Evolutionary conservation across 2,329 filamentous ascomycete species (phyloP), one percentile per base, ranked within the genome.

Genomic region (Helotiales sp.): DNA sequence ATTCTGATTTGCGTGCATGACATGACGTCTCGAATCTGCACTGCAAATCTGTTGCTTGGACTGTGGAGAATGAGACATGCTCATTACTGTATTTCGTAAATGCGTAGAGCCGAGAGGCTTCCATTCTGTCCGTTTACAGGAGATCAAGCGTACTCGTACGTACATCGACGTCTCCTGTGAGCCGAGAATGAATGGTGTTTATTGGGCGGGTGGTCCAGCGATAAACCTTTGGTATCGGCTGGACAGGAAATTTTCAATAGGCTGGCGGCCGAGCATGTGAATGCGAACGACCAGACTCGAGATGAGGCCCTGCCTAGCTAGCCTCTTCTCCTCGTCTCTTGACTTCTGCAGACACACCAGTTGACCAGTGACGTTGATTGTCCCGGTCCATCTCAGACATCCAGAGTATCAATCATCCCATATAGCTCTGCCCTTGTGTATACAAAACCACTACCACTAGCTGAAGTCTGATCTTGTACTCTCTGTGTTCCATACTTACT

Each of bases 291-390:
- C 40, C 20, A 57, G 5, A n/a, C n/a, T n/a, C 54, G 15, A 15
- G 20, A 17, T 10, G 28, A 55, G 30, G 54, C 4, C n/a, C 5
- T 37, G 54, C n/a, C n/a, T n/a, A 20, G 8, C 28, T 34, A n/a
- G 40, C 40, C n/a, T 22, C 52, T 8, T 13, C 11, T 34, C n/a
- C n/a, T n/a, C n/a, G n/a, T n/a, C n/a, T n/a, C n/a, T n/a, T n/a
- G n/a, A n/a, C n/a, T n/a, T n/a, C 30, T 13, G 6, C 30, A 55
- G 52, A 34, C n/a, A n/a, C 26, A n/a, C 32, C 26, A 47, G 11
- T n/a, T 28, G 58, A 30, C 55, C 47, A 60, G 28, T 61, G 63
- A 65, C 63, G 63, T 55, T 50, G 45, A 10, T 17, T 15, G 43
- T 61, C 13, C 32, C 13, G 45, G 32, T 8, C 2, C 54, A 57